Evolutionary conservation across 2,329 filamentous ascomycete species (phyloP), one percentile per base, ranked within the genome.

Genomic region (Grosmannia clavigera): DNA sequence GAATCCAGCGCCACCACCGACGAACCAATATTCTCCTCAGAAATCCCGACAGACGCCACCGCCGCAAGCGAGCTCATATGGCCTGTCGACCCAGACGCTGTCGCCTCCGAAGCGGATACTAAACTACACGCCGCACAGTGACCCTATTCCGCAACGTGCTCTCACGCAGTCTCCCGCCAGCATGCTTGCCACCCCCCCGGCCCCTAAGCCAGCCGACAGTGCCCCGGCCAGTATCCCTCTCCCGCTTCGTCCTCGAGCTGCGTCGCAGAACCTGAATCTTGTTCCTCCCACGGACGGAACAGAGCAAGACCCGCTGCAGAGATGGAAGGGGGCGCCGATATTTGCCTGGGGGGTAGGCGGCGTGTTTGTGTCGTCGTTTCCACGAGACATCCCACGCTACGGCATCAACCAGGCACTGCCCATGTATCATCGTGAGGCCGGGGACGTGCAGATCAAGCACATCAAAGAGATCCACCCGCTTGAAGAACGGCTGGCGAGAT

Each of bases 321-420:
- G 94, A 65, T 99, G 94, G 94, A 91, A 88, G 73, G 95, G 95
- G 3, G 81, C 83, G 14, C 94, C 95, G 0, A 81, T 96, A 14
- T 86, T 97, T 67, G 82, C 82, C 1, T 99, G 95, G 86, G 91
- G 90, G 3, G 84, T 95, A 56, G 92, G 91, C 25, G 94, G 94
- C 14, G 82, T 83, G 1, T 76, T 96, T 12, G 79, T 95, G 3
- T 91, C 88, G 1, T 90, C 86, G 52, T 96, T 97, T 68, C 94
- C 95, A 0, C 91, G 88, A 70, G 87, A 92, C 65, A 83, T 94
- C 40, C 92, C 92, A 16, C 85, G 92, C 55, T 97, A 96, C 72
- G 84, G 86, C 31, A 85, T 89, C 64, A 88, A 85, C 57, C 83
- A 87, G 65, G 77, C 81, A 25, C 72, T 81, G 9, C 91, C 92